Evolutionary conservation across 306 rosid species (phyloP).

Genomic region (Corylus avellana): DNA sequence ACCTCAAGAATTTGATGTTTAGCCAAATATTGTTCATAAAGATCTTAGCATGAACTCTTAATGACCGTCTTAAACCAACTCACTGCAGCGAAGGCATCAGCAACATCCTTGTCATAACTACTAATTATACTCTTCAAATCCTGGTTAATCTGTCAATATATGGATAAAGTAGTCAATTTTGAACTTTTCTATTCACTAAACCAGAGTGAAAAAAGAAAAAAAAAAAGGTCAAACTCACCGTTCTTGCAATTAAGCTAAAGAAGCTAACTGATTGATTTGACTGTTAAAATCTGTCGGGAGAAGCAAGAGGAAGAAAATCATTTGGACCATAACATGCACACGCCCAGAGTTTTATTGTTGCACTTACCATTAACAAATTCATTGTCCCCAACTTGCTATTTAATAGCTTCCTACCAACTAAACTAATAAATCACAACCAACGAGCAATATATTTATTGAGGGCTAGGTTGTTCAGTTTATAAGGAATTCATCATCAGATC

Average conservation of each 20-base stretch:
- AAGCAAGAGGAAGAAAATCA: background rate
- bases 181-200: background rate
- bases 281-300: background rate
- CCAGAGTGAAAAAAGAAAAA: background rate
- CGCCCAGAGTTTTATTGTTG: background rate
- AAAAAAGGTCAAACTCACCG: background rate
- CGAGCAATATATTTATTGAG: background rate
- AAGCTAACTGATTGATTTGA: background rate
- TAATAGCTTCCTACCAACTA: background rate
- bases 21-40: background rate
- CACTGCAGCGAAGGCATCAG: background rate
- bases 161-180: background rate
- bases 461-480: background rate
- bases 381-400: background rate
- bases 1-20: background rate
- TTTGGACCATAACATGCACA: background rate
- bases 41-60: background rate
- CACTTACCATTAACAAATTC: background rate
- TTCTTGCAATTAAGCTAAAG: background rate
- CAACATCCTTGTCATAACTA: background rate
- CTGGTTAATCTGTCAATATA: background rate
- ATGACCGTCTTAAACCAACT: background rate
- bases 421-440: conserved; percentile 1
- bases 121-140: background rate
- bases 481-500: background rate